Evolutionary conservation across 164 flowering plant species (phyloP), one percentile per base, ranked within the genome.

Genomic region (Annona cherimola): DNA sequence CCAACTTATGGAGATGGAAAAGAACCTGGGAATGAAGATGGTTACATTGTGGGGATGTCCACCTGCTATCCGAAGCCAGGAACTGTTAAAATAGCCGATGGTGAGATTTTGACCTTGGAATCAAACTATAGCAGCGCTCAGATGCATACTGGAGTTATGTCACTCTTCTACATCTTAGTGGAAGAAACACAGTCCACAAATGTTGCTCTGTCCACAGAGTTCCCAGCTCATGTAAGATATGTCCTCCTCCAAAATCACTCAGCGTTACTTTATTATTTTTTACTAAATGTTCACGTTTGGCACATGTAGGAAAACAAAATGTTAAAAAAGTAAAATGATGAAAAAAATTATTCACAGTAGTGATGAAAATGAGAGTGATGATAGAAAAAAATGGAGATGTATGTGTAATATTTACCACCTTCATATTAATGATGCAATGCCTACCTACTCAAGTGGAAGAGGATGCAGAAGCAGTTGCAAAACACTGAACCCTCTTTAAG

Each of bases 31-130:
- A 81, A 94, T 66, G 97, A 91, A 72, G 83, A 80, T 73, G 96
- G 90, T 62, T 93, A 90, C 71, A 84, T 93, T 61, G 92, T 90
- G 18, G 98, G 98, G 73, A 94, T 94, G 97, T 84, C 96, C 5
- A 83, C 93, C 0, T 94, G 97, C 77, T 91, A 90, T 77, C 98
- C 98, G 55, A 57, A 82, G 64, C 90, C 93, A 6, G 92, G 92
- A 16, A 80, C 95, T 4, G 78, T 88, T 74, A 81, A 81, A 74
- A 81, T 90, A 43, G 54, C 75, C 16, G 76, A 84, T 62, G 90
- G 92, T 35, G 96, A 94, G 81, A 76, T 77, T 12, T 72, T 94
- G 68, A 70, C 79, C 62, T 62, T 94, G 42, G 91, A 83, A 72
- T 92, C 97, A 5, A 87, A 83, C 50, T 94, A 92, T 76, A 86